A percentile compares a stretch with the other conserved stretches of the same genome.
phyloP scores from a whole-genome alignment of 257 asterid genomes.

The Jacaranda mimosifolia region DNA sequence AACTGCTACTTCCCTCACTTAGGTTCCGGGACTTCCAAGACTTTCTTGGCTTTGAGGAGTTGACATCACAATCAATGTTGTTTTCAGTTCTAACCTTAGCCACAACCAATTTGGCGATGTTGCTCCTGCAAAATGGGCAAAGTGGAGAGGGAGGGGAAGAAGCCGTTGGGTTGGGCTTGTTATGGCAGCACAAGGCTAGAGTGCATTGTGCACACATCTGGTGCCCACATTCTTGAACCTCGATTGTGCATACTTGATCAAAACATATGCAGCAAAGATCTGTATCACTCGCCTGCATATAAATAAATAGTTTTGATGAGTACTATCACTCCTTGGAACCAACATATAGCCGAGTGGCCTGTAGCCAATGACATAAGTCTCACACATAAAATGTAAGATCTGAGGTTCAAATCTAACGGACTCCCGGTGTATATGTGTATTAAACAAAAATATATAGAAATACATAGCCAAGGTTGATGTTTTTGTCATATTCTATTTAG shows the following conservation, averaged over 20 bases:
- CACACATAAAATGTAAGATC: no score
- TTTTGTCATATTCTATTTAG: neutral
- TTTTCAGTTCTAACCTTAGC: constrained; percentile 61
- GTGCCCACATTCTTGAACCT: constrained; percentile 92
- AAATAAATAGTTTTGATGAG: constrained; percentile 16
- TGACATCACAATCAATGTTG: constrained; percentile 50
- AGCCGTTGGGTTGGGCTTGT: constrained; percentile 81
- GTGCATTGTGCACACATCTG: constrained; percentile 98
- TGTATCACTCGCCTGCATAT: constrained; percentile 69
- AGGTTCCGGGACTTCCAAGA: constrained; percentile 73
- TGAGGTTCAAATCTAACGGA: no score
- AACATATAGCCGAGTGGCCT: neutral
- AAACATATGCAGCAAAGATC: constrained; percentile 95
- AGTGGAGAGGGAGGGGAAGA: constrained; percentile 60
- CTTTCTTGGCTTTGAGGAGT: constrained; percentile 65
- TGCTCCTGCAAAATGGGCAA: constrained; percentile 96
- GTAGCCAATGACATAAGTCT: no score
- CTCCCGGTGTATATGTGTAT: no score
- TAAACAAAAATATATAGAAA: no score
- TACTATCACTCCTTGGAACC: neutral
- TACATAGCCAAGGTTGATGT: neutral
- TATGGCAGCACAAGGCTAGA: constrained; percentile 88
- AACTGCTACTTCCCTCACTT: constrained; percentile 93
- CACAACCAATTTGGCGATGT: constrained; percentile 68
- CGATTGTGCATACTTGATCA: constrained; percentile 88